Percentiles rank a stretch among this genome's conserved stretches.
Conservation (phyloP, 164 flowering plant genomes). For the Protea cynaroides region DNA sequence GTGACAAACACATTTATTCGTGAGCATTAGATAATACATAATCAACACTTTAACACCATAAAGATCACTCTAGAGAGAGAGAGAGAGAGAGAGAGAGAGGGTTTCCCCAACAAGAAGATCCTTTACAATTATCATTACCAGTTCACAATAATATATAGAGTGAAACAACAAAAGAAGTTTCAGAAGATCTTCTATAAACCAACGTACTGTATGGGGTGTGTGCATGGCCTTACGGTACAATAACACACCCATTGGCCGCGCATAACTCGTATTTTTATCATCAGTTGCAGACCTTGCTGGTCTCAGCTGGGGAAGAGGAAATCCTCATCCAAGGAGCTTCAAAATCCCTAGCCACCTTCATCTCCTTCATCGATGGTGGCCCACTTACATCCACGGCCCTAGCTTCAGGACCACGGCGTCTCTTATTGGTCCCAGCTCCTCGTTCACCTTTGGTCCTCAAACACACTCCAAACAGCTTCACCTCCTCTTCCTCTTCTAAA, state of each 20-base stretch:
- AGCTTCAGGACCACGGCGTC: conserved; percentile 19
- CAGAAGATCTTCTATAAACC: too few species aligned
- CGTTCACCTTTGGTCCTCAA: conserved; percentile 26
- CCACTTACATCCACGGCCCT: conserved; percentile 5
- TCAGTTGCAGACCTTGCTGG: conserved; percentile 34
- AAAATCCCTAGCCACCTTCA: conserved; percentile 25
- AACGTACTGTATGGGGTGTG: too few species aligned
- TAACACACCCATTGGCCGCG: not conserved
- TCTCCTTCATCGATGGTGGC: conserved; percentile 21
- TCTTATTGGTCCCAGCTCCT: conserved; percentile 23
- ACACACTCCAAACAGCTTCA: conserved; percentile 79
- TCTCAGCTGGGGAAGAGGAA: conserved; percentile 8
- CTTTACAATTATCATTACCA: too few species aligned
- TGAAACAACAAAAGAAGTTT: too few species aligned
- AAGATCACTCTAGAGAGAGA: too few species aligned
- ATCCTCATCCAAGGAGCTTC: conserved; percentile 29
- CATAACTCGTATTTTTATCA: not conserved
- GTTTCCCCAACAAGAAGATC: too few species aligned
- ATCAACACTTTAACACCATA: too few species aligned
- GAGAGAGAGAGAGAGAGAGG: too few species aligned
- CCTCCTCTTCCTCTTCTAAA: conserved; percentile 16
- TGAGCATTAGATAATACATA: too few species aligned
- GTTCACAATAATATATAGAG: too few species aligned
- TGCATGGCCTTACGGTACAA: too few species aligned
- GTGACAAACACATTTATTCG: too few species aligned